Percentiles rank a stretch among this genome's conserved stretches.
These are phyloP conservation scores for Venturia carpophila DNA, from an alignment of 2,329 filamentous ascomycete genomes.

Conservation along the genomic window DNA sequence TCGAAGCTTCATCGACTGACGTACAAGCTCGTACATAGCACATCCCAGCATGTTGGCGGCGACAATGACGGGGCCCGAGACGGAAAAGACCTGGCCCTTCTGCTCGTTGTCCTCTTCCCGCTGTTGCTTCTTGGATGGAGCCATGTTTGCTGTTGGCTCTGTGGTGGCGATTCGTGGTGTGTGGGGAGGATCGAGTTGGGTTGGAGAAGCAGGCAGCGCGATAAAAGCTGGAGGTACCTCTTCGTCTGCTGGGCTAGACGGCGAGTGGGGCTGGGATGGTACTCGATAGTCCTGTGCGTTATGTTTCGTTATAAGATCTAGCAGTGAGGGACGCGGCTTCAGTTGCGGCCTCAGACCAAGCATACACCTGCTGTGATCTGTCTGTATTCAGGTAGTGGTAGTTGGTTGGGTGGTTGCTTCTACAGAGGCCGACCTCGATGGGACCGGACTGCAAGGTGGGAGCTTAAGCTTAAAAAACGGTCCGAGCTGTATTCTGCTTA, in stretches of 20 bases:
- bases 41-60: constrained; percentile 98
- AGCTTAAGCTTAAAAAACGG: not conserved
- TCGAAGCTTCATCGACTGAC: constrained; percentile 27
- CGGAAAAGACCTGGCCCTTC: constrained; percentile 58
- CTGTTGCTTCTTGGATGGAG: constrained; percentile 18
- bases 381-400: not conserved
- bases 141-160: constrained; percentile 14
- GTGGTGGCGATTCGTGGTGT: not conserved
- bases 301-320: constrained; percentile 51
- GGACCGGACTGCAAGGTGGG: not conserved
- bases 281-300: constrained; percentile 40
- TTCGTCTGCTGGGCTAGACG: constrained; percentile 19
- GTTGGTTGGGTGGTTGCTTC: not conserved
- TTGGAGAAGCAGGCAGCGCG: constrained; percentile 15
- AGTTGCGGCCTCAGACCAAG: constrained; percentile 52
- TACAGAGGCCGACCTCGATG: not conserved
- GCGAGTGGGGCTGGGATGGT: constrained; percentile 29
- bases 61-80: constrained; percentile 80
- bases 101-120: constrained; percentile 15
- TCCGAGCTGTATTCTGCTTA: too few species aligned
- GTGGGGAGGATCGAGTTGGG: constrained; percentile 6
- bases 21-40: constrained; percentile 98
- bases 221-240: constrained; percentile 23
- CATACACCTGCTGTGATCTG: constrained; percentile 29
- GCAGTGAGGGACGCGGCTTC: constrained; percentile 52